These are phyloP conservation scores for Paracoccidioides brasiliensis DNA, from an alignment of 2,329 filamentous ascomycete genomes.

Conservation along the genomic window DNA sequence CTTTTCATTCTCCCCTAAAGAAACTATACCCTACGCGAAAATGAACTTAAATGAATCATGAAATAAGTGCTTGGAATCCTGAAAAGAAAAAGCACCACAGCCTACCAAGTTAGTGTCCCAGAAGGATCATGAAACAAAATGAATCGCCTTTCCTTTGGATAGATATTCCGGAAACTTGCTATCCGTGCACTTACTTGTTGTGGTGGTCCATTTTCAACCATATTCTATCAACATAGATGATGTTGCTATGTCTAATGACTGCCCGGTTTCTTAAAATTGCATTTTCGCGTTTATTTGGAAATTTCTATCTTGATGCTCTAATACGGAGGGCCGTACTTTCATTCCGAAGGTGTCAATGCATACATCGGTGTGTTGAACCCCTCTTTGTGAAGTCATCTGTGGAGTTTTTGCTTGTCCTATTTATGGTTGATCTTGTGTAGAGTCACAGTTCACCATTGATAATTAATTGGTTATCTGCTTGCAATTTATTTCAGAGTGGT, in stretches of 20 bases:
- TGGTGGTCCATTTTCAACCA: neutral
- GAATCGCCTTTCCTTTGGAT: neutral
- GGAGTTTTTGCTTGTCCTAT: too few relatives aligned
- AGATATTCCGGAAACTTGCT: neutral
- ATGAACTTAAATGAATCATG: conserved; percentile 9
- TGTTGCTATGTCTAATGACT: neutral
- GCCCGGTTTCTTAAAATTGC: neutral
- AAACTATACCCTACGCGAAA: conserved; percentile 20
- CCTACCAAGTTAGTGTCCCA: neutral
- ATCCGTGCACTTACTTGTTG: neutral
- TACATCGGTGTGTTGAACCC: neutral
- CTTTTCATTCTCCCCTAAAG: conserved; percentile 48
- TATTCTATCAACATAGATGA: neutral
- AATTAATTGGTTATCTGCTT: too few relatives aligned
- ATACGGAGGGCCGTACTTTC: too few relatives aligned
- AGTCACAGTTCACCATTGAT: too few relatives aligned
- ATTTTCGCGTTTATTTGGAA: neutral
- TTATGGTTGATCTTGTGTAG: too few relatives aligned
- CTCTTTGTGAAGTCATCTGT: too few relatives aligned
- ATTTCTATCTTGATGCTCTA: neutral
- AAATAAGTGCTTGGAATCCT: neutral
- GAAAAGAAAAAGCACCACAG: neutral
- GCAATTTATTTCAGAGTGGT: too few relatives aligned
- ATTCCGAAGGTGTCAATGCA: neutral
- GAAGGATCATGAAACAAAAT: neutral